Percentiles rank a stretch among this genome's conserved stretches.
Evolutionary conservation across 2,329 filamentous ascomycete genomes (phyloP).

Genomic region (Paecilomyces formosus): DNA sequence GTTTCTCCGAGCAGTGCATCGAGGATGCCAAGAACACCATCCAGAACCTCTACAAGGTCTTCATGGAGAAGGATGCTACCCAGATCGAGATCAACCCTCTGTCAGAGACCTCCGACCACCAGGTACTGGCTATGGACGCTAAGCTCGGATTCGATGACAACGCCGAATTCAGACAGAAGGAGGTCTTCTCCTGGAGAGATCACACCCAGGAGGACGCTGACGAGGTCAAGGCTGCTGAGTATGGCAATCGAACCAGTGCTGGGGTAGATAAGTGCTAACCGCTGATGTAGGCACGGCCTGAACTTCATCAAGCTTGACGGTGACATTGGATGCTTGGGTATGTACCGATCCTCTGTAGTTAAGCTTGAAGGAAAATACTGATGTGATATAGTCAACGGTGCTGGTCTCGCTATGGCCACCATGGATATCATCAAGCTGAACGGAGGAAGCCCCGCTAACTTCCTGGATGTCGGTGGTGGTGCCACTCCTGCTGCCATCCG

Average conservation of each 20-base stretch:
- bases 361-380: conserved; percentile 1
- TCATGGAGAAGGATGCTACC: conserved; percentile 95
- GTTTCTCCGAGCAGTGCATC: conserved; percentile 96
- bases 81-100: conserved; percentile 99
- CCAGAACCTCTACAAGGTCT: conserved; percentile 98
- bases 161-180: conserved; percentile 95
- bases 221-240: conserved; percentile 93
- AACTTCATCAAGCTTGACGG: conserved; percentile 99
- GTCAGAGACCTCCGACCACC: conserved; percentile 94
- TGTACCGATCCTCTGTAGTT: conserved; percentile 3
- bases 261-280: conserved; percentile 3
- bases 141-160: conserved; percentile 99
- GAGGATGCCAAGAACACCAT: conserved; percentile 93
- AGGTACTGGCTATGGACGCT: conserved; percentile 98
- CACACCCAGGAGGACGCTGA: conserved; percentile 92
- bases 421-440: conserved; percentile 99
- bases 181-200: conserved; percentile 90
- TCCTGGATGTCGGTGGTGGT: conserved; percentile 96
- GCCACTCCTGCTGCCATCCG: conserved; percentile 94
- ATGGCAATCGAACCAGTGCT: conserved; percentile 21
- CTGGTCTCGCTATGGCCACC: conserved; percentile 98
- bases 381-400: conserved; percentile 68
- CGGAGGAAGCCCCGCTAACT: conserved; percentile 92
- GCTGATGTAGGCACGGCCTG: conserved; percentile 52
- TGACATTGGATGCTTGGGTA: conserved; percentile 86